Percentiles rank a stretch among this genome's conserved stretches.
These are phyloP conservation scores for Aspergillus quadrilineatus DNA, from an alignment of 2,329 filamentous ascomycete genomes.

Conservation along the genomic window DNA sequence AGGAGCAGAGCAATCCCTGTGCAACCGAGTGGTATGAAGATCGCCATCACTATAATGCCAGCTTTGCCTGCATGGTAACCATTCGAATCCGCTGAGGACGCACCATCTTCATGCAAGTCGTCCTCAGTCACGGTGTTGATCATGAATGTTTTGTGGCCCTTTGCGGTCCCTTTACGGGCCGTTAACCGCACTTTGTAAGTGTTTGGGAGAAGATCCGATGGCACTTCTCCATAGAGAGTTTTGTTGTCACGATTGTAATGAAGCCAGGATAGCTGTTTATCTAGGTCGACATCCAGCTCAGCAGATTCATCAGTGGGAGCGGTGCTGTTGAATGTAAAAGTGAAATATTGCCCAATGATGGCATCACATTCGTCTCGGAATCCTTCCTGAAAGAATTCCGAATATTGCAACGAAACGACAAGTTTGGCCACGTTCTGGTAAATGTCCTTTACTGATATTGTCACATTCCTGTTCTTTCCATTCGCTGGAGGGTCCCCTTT, in stretches of 20 bases:
- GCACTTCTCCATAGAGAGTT: conserved; percentile 52
- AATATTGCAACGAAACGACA: conserved; percentile 51
- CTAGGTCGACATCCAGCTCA: conserved; percentile 46
- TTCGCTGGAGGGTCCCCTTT: conserved; percentile 63
- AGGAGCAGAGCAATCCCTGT: conserved; percentile 30
- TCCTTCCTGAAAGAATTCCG: conserved; percentile 44
- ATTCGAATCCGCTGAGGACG: conserved; percentile 21
- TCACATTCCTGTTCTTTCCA: conserved; percentile 62
- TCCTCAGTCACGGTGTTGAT: conserved; percentile 35
- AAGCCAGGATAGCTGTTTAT: conserved; percentile 48
- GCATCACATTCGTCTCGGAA: conserved; percentile 49
- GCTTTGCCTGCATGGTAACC: conserved; percentile 31
- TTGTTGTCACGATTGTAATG: conserved; percentile 47
- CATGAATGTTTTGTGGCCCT: conserved; percentile 47
- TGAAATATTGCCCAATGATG: conserved; percentile 51
- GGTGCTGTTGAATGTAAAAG: conserved; percentile 47
- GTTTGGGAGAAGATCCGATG: conserved; percentile 39
- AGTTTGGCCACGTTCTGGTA: conserved; percentile 60
- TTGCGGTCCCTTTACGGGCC: conserved; percentile 39
- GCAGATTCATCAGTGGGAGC: conserved; percentile 44
- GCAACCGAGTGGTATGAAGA: conserved; percentile 36
- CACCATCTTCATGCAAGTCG: conserved; percentile 15
- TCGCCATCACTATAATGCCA: conserved; percentile 38
- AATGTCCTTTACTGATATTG: conserved; percentile 59
- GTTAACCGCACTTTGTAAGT: conserved; percentile 46